Base-by-base conservation (phyloP, 495 filamentous ascomycete species). In the Hyaloscypha hepaticicola region DNA sequence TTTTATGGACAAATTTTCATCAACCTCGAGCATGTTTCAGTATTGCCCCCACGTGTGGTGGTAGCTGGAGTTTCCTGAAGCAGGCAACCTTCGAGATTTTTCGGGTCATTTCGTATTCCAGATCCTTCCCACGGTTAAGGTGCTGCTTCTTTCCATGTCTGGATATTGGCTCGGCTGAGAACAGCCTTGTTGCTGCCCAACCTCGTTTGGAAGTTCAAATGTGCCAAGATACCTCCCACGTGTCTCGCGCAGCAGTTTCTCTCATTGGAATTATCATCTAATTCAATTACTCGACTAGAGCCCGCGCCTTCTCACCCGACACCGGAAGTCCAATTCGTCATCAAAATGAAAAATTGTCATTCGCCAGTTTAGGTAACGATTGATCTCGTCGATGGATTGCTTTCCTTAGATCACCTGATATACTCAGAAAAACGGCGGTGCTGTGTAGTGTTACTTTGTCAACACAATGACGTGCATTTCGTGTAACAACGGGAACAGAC, bases 101-200 rank as follows among this genome's bases (percentile, higher is more conserved):
- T 45, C 38, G 38, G 11, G 16, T 45, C 38, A 16, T 16, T 4
- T 45, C 38, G 12, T 45, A 16, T 58, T 31, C 61, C 29, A 38
- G 29, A 55, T 45, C 50, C 19, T 53, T 16, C 31, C 25, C 11
- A 45, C 38, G 38, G 6, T 8, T 45, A 45, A 45, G 38, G 16
- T 45, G 5, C 11, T 45, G n/a, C 38, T 4, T 16, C 16, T 16
- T 16, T 19, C 38, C 31, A 33, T 3, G 31, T 33, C 31, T 33
- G 31, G 31, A 45, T n/a, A 14, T 45, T 16, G 7, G 19, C 11
- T 45, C 38, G 38, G 38, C 38, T 45, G 38, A 45, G 21, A 50
- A 58, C 61, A 64, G 61, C 61, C 61, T 64, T 57, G 61, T 57
- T 57, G 61, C 33, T 56, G 61, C 61, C 61, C 61, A 64, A 64